Evolutionary conservation across 208 protist genomes (phyloP).

Genomic region (Trypanosoma scelopori): DNA sequence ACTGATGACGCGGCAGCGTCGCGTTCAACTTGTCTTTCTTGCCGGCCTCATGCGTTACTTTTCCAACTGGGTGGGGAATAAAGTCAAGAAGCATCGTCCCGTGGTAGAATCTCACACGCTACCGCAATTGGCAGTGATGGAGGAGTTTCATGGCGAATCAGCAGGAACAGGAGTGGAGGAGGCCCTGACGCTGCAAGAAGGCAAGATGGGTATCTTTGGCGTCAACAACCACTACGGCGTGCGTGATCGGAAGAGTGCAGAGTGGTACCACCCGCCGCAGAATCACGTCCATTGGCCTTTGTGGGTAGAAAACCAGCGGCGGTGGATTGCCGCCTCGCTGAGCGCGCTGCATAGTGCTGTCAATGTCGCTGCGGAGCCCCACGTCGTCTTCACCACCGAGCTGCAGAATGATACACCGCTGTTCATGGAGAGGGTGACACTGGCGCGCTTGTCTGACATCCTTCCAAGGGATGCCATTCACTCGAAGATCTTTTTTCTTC

Average conservation of each 20-base stretch:
- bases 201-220: too few relatives aligned
- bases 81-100: conserved; percentile 34
- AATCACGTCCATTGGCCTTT: conserved; percentile 50
- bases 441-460: conserved; percentile 57
- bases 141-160: neutral
- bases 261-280: conserved; percentile 64
- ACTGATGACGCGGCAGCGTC: conserved; percentile 46
- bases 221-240: conserved; percentile 4
- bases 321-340: conserved; percentile 74
- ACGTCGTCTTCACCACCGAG: conserved; percentile 35
- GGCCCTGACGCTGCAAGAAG: neutral
- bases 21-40: conserved; percentile 57
- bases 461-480: conserved; percentile 37
- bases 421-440: conserved; percentile 44
- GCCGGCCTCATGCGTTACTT: conserved; percentile 70
- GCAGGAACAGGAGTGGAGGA: conserved; percentile 9
- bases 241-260: conserved; percentile 39
- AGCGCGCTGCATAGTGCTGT: conserved; percentile 68
- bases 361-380: conserved; percentile 26
- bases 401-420: conserved; percentile 49
- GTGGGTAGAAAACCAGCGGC: conserved; percentile 51
- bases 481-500: conserved; percentile 45
- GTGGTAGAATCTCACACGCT: conserved; percentile 5
- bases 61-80: conserved; percentile 64
- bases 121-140: neutral